Percentiles rank a stretch among this genome's conserved stretches.
phyloP scores from a whole-genome alignment of 2,329 filamentous ascomycete genomes.

The Fusarium setosum region DNA sequence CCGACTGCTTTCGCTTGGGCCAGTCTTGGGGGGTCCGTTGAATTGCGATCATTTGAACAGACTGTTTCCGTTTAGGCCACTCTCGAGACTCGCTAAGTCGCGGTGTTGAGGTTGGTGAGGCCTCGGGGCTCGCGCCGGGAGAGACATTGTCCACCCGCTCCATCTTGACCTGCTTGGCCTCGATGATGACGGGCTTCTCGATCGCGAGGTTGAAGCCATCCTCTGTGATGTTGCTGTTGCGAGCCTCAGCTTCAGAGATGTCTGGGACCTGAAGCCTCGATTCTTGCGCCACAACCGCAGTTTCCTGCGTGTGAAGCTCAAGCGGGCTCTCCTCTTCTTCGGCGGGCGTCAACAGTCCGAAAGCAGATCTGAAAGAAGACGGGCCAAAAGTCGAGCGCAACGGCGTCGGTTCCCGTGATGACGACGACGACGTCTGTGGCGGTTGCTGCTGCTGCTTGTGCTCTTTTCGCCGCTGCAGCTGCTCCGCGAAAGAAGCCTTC shows the following conservation, averaged over 20 bases:
- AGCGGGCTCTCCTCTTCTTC: slow-evolving; percentile 23
- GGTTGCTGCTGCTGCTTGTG: slow-evolving; percentile 11
- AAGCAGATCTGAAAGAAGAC: slow-evolving; percentile 13
- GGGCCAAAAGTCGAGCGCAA: slow-evolving; percentile 25
- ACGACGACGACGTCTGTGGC: not conserved
- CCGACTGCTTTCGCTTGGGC: slow-evolving; percentile 24
- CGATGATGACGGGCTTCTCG: slow-evolving; percentile 24
- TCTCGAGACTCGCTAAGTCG: slow-evolving; percentile 12
- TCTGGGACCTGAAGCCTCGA: not conserved
- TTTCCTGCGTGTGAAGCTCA: not conserved
- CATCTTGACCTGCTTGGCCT: slow-evolving; percentile 33
- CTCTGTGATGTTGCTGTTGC: slow-evolving; percentile 12
- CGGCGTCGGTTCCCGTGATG: slow-evolving; percentile 13
- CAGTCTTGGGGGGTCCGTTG: slow-evolving; percentile 23
- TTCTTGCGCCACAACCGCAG: not conserved
- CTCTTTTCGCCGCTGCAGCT: slow-evolving; percentile 21
- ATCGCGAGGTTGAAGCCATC: slow-evolving; percentile 22
- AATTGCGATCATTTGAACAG: slow-evolving; percentile 25
- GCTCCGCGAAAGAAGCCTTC: slow-evolving; percentile 27
- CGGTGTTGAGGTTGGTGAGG: slow-evolving; percentile 28
- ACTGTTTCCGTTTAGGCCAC: slow-evolving; percentile 25
- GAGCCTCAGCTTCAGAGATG: slow-evolving; percentile 7
- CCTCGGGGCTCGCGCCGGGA: slow-evolving; percentile 7
- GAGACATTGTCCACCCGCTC: slow-evolving; percentile 33
- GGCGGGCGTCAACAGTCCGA: slow-evolving; percentile 28